Evolutionary conservation across 73 alveolate genomes (phyloP), one percentile per base, ranked within the genome.

Genomic region (Paramecium bursaria): DNA sequence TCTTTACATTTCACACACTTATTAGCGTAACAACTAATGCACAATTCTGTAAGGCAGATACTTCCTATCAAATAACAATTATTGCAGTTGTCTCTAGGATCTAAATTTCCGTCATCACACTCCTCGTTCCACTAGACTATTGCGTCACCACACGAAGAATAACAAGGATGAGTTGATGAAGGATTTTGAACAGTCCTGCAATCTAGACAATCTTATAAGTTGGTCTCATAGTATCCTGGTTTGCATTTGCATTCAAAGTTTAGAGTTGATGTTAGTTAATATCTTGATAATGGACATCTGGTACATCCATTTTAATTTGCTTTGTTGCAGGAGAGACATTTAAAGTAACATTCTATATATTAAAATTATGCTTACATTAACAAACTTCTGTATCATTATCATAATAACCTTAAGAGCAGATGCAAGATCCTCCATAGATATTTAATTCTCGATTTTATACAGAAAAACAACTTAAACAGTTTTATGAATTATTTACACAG

Each of bases 271-370:
- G 10, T 67, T 1, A 33, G 33, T 1, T 53, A 33, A 15, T 67
- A 33, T 67, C 82, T 67, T 1, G 53, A 42, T n/a, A 33, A 33
- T 15, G 82, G 82, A 67, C 82, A 67, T 67, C 55, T 67, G 10
- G 60, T 67, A 21, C 82, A 67, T n/a, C n/a, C n/a, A 67, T 42
- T 23, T 5, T 4, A n/a, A n/a, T n/a, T n/a, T n/a, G n/a, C n/a
- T n/a, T n/a, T n/a, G n/a, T n/a, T n/a, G n/a, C n/a, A n/a, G n/a
- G n/a, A n/a, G n/a, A n/a, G n/a, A n/a, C n/a, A n/a, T n/a, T n/a
- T n/a, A n/a, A n/a, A n/a, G n/a, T n/a, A n/a, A n/a, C n/a, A n/a
- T n/a, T n/a, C n/a, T n/a, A n/a, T n/a, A n/a, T n/a, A n/a, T n/a
- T n/a, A n/a, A n/a, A n/a, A n/a, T n/a, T n/a, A n/a, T n/a, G n/a